These are phyloP conservation scores for Tulasnella sp. DNA, from an alignment of 768 basidiomycete species.

Conservation along the genomic window DNA sequence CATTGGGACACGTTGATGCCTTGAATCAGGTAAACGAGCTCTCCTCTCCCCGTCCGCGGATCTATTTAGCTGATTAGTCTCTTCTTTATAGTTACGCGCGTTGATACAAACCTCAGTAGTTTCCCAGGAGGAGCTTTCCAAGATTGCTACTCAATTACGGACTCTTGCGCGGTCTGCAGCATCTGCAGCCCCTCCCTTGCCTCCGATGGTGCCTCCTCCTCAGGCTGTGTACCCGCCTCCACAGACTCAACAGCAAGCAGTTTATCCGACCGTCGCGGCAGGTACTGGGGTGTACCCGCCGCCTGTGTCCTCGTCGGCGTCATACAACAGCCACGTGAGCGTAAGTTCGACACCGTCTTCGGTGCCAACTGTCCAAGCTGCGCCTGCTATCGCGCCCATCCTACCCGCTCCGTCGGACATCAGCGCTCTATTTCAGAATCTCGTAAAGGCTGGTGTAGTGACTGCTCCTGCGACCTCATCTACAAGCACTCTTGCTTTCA, in stretches of 20 bases:
- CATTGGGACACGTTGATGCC: slow-evolving; percentile 63
- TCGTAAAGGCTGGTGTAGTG: slow-evolving; percentile 72
- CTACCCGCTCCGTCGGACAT: slow-evolving; percentile 23
- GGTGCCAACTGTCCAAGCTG: slow-evolving; percentile 21
- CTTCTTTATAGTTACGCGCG: slow-evolving; percentile 42
- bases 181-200: slow-evolving; percentile 29
- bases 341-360: slow-evolving; percentile 15
- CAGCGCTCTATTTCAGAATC: slow-evolving; percentile 32
- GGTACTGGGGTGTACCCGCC: neutral
- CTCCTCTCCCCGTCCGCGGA: neutral
- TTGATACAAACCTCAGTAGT: slow-evolving; percentile 66
- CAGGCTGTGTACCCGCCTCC: slow-evolving; percentile 16
- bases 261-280: slow-evolving; percentile 8
- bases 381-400: slow-evolving; percentile 25
- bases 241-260: slow-evolving; percentile 11
- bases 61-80: neutral
- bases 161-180: slow-evolving; percentile 17
- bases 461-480: slow-evolving; percentile 36
- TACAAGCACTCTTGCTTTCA: neutral
- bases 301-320: neutral
- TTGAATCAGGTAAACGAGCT: slow-evolving; percentile 63
- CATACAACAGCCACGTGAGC: slow-evolving; percentile 2
- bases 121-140: slow-evolving; percentile 64
- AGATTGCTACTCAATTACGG: slow-evolving; percentile 65
- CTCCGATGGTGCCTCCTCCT: slow-evolving; percentile 24